Evolutionary conservation across 257 asterid species (phyloP).

Genomic region (Solanum clarkiae): DNA sequence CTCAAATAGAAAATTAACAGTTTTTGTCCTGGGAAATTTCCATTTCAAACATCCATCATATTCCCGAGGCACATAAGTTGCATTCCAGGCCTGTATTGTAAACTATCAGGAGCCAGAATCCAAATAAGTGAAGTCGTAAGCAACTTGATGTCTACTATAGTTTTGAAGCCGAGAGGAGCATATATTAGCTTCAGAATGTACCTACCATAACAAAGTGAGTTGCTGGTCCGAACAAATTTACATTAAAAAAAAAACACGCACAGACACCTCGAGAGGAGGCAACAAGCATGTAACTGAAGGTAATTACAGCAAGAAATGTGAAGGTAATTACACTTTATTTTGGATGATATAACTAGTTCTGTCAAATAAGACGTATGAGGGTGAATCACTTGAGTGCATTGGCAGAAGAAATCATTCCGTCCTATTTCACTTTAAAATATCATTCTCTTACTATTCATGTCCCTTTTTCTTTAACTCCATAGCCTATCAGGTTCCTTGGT

Average conservation of each 20-base stretch:
- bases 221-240: background rate
- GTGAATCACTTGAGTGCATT: background rate
- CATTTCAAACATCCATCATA: background rate
- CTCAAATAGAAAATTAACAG: constrained; percentile 1
- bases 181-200: background rate
- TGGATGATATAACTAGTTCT: background rate
- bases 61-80: background rate
- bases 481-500: no score
- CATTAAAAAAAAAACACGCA: background rate
- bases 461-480: background rate
- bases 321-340: background rate
- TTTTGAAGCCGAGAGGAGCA: no score
- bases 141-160: background rate
- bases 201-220: background rate
- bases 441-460: background rate
- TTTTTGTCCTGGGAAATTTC: background rate
- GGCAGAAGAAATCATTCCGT: background rate
- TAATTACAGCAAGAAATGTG: background rate
- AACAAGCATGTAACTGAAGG: background rate
- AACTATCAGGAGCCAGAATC: background rate
- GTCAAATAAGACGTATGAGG: background rate
- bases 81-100: constrained; percentile 1
- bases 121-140: background rate
- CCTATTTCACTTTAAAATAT: background rate
- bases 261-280: background rate